Percentiles rank a stretch among this genome's conserved stretches.
Evolutionary conservation across 495 filamentous ascomycete genomes (phyloP).

Genomic region (Parachaetomium inaequale): DNA sequence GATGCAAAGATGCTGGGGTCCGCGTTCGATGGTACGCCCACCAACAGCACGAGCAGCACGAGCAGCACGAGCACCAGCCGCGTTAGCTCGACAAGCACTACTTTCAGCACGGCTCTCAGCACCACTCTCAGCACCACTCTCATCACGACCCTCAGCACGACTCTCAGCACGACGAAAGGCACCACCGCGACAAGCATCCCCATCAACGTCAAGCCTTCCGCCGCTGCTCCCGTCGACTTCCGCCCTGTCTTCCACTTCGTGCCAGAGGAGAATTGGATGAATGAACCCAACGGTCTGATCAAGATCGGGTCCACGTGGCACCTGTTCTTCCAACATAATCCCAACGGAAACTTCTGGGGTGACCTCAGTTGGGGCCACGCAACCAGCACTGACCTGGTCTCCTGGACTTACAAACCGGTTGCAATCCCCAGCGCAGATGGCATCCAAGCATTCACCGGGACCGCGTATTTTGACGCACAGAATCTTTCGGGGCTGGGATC

Average conservation of each 20-base stretch:
- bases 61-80: not conserved
- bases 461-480: not conserved
- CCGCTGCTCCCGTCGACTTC: conserved; percentile 1
- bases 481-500: conserved; percentile 3
- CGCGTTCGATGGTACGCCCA: not conserved
- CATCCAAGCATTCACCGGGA: conserved; percentile 5
- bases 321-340: conserved; percentile 2
- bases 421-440: conserved; percentile 3
- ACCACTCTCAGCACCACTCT: not conserved
- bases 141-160: not conserved
- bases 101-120: not conserved
- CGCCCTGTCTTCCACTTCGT: conserved; percentile 9
- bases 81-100: not conserved
- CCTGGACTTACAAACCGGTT: conserved; percentile 4
- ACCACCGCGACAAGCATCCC: not conserved
- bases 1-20: not conserved
- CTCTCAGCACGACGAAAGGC: not conserved
- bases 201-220: not conserved
- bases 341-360: not conserved
- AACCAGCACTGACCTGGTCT: conserved; percentile 2
- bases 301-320: conserved; percentile 7
- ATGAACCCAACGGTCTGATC: conserved; percentile 1
- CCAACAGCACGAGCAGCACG: not conserved
- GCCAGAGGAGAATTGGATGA: conserved; percentile 4
- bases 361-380: conserved; percentile 3